Evolutionary conservation across 2,329 filamentous ascomycete genomes (phyloP), one percentile per base, ranked within the genome.

Genomic region (Xylaria arbuscula): DNA sequence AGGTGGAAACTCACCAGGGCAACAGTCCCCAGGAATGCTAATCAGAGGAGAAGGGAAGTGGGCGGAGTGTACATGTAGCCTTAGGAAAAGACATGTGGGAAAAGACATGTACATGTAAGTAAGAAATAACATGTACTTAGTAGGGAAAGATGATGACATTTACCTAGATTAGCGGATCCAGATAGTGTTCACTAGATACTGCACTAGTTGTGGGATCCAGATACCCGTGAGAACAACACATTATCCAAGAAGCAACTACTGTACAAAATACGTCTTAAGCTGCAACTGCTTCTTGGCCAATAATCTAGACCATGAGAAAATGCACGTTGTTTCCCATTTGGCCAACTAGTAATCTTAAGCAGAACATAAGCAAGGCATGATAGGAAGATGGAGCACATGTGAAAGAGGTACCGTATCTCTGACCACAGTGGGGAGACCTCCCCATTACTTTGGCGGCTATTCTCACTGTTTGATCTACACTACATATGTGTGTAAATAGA

Each of bases 331-430:
- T 47, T 53, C 62, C 62, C 2, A 34, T 59, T 59, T 59, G 47
- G 62, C 54, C 50, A 64, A 59, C 47, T 53, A 32, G 47, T 47
- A 42, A 53, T 58, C 24, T n/a, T 3, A 36, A 38, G n/a, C 1
- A 19, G 5, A 22, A 36, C 10, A 32, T 3, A 36, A 38, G n/a
- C 1, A 19, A 11, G 38, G 55, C 10, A 32, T n/a, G 24, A 11
- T 54, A 6, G 17, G n/a, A 36, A 19, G n/a, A 47, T 47, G 15
- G 15, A 32, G 19, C 7, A 28, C 13, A 15, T 32, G 55, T 45
- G 17, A 42, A 28, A 22, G 13, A 17, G 13, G 36, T 17, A 8
- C 11, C 45, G 36, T 17, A 8, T 19, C 45, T 47, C 6, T 19
- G 22, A 15, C 5, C n/a, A 3, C 32, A 17, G 32, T n/a, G 22